Evolutionary conservation across 352 stramenopile genomes (phyloP), one percentile per base, ranked within the genome.

Genomic region (Globisporangium solare): DNA sequence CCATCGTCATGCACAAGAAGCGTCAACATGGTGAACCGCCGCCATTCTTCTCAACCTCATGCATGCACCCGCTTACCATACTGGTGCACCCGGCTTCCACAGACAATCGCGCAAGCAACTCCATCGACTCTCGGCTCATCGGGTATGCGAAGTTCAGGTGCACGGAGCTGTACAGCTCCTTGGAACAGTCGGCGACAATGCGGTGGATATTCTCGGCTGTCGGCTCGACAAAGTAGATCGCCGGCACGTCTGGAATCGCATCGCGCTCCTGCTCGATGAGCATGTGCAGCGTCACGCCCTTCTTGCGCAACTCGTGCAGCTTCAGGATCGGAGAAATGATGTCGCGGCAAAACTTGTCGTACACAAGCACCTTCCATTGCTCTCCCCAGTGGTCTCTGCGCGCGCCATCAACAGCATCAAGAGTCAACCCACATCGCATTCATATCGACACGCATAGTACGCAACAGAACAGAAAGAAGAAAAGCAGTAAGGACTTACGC

Each of bases 271-370:
- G 76, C 18, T 97, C 86, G 18, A 99, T 73, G 52, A 98, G 76
- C 77, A 99, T 91, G 73, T 99, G 97, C 21, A 99, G 79, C 43
- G 97, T 99, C 47, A 99, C 96, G 50, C 97, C 83, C 37, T 97
- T 96, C 60, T 96, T 93, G 46, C 97, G 89, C 15, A 99, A 87
- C 71, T 98, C 90, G 58, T 96, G 92, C 35, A 99, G 95, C 60
- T 96, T 98, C n/a, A 99, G 72, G 24, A 99, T 93, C 20, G 97
- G 97, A 31, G 94, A 98, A 68, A 99, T 98, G 64, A 99, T 98
- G 64, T 98, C 93, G 39, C 95, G 89, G 64, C 92, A 98, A 60
- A 95, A 86, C 24, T 76, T 74, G 77, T 99, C 97, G 73, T 99
- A 99, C 60, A 99, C 96, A 35, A 99, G 74, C 45, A 99, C 94